Percentiles rank a stretch among this genome's conserved stretches.
phyloP scores from a whole-genome alignment of 208 protist genomes.

The Balamuthia mandrillaris region DNA sequence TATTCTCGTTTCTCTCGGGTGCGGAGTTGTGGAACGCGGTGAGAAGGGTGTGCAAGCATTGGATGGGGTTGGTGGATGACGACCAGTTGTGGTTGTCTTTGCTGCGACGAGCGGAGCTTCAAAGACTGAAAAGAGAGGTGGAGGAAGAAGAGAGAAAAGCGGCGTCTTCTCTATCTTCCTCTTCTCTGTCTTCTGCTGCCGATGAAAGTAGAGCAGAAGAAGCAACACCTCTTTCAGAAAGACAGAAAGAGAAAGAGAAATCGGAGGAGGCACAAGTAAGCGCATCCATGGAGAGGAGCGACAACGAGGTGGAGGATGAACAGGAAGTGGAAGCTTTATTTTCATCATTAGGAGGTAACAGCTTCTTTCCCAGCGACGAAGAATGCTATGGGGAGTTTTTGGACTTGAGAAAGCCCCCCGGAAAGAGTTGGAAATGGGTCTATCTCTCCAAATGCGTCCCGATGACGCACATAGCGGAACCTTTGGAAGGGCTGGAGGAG shows the following conservation, averaged over 20 bases:
- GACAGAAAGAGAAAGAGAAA: no score
- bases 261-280: no score
- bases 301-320: background rate
- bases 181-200: background rate
- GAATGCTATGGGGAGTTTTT: background rate
- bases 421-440: constrained; percentile 36
- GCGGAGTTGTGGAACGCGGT: constrained; percentile 20
- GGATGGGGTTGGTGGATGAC: constrained; percentile 1
- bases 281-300: background rate
- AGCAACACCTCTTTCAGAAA: no score
- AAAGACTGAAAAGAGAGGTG: background rate
- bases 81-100: background rate
- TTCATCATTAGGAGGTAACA: no score
- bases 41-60: constrained; percentile 1
- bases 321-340: no score
- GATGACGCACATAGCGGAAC: no score
- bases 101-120: background rate
- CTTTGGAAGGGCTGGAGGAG: background rate
- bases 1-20: constrained; percentile 32
- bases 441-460: background rate
- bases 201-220: background rate
- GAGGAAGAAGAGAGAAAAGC: background rate
- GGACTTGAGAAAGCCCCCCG: background rate
- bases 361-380: background rate
- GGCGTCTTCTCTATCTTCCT: background rate